These are phyloP conservation scores for Lentinula guzmanii DNA, from an alignment of 768 basidiomycete species.

Conservation along the genomic window DNA sequence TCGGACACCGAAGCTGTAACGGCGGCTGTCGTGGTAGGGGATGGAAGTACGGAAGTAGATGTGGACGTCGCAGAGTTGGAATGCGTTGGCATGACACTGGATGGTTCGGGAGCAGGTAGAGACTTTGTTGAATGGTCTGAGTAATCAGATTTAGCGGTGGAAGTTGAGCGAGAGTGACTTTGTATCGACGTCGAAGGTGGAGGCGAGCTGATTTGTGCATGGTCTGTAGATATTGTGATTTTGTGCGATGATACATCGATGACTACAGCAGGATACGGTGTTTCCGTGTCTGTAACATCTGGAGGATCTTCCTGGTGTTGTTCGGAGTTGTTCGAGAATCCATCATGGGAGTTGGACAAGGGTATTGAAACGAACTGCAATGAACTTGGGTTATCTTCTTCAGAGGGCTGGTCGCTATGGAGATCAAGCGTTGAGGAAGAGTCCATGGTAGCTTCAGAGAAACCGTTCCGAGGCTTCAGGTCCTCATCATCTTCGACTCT, in stretches of 20 bases:
- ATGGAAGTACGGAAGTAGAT: slow-evolving; percentile 23
- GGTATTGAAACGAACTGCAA: slow-evolving; percentile 18
- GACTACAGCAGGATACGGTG: slow-evolving; percentile 33
- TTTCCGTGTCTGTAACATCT: slow-evolving; percentile 4
- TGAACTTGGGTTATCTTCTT: slow-evolving; percentile 8
- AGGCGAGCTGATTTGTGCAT: slow-evolving; percentile 4
- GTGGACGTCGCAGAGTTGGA: slow-evolving; percentile 7
- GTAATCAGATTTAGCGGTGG: background rate
- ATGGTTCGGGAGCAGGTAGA: background rate
- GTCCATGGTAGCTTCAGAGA: slow-evolving; percentile 28
- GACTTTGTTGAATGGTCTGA: slow-evolving; percentile 3
- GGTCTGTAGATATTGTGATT: slow-evolving; percentile 15
- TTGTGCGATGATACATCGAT: slow-evolving; percentile 35
- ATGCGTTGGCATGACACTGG: background rate
- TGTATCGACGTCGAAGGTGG: background rate
- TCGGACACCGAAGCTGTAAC: slow-evolving; percentile 8
- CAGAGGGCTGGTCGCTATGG: slow-evolving; percentile 25
- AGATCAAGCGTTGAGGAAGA: slow-evolving; percentile 60
- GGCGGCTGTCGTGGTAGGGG: slow-evolving; percentile 20
- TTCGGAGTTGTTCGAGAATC: slow-evolving; percentile 1
- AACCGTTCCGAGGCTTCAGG: slow-evolving; percentile 23
- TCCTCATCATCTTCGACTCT: slow-evolving; percentile 20
- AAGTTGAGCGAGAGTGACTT: background rate
- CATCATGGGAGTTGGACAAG: slow-evolving; percentile 16
- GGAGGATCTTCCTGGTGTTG: slow-evolving; percentile 1